Evolutionary conservation across 2,329 filamentous ascomycete species (phyloP), one percentile per base, ranked within the genome.

Genomic region (Trichoderma endophyticum): DNA sequence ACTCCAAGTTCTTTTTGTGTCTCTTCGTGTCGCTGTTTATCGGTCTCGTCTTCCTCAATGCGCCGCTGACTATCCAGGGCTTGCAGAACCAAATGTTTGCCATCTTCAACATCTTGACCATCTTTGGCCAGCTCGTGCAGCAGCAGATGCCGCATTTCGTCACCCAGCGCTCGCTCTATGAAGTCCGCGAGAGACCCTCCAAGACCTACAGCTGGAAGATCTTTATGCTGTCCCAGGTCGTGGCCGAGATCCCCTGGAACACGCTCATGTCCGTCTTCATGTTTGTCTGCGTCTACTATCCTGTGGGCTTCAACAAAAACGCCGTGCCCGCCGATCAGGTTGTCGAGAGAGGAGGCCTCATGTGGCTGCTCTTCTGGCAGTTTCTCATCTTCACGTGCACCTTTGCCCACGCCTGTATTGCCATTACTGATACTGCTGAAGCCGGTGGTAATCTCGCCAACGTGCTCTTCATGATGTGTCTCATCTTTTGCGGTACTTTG

Each of bases 401-500:
- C 87, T 88, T 70, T 39, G 67, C 67, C 28, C 67, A 70, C n/a
- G 67, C 67, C 36, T 70, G 67, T n/a, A 70, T 70, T n/a, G 67
- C 67, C 30, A 70, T 70, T 15, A 70, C 67, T 2, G 67, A 70
- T 28, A 70, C 67, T 8, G 67, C 67, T 15, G 67, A 70, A 18
- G 67, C 67, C 1, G 67, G 67, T 3, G 67, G 67, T 4, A 70
- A 70, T 1, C 59, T 70, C 18, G 67, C 67, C 28, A 70, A 70
- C 0, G 77, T 90, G 0, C 67, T 90, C 18, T 81, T 90, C 71
- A 84, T 86, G 77, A 78, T 89, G 60, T 83, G 93, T 2, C 85
- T 93, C 14, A 87, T 87, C 1, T 94, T 95, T 83, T 94, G 91
- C 76, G 92, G 92, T 73, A 91, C 94, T 2, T 83, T 93, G 4